Evolutionary conservation across 768 basidiomycete species (phyloP).

Genomic region (Cytidiella melzeri): DNA sequence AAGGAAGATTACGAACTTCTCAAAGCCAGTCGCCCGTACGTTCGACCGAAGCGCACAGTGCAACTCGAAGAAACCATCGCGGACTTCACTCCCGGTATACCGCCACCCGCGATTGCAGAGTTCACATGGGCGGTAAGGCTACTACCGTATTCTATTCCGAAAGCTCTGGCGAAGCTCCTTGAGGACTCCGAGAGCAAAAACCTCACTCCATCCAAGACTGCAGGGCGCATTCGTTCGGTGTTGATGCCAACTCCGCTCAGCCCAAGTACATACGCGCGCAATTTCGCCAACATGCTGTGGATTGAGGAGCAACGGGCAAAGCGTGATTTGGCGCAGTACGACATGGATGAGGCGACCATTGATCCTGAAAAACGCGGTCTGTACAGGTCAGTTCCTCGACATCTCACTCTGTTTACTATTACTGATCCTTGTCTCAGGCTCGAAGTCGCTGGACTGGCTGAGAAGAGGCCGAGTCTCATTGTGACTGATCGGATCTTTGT

Average conservation of each 20-base stretch:
- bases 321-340: conserved; percentile 28
- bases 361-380: conserved; percentile 1
- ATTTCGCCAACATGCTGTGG: conserved; percentile 42
- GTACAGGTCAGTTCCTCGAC: not conserved
- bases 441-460: conserved; percentile 15
- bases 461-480: conserved; percentile 31
- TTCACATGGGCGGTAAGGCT: conserved; percentile 16
- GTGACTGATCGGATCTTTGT: conserved; percentile 41
- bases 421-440: conserved; percentile 22
- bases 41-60: conserved; percentile 15
- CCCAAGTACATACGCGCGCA: conserved; percentile 33
- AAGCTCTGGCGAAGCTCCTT: conserved; percentile 1
- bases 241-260: conserved; percentile 32
- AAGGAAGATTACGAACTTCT: conserved; percentile 43
- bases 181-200: not conserved
- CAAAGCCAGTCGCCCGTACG: conserved; percentile 40
- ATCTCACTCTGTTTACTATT: not conserved
- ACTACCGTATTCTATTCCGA: conserved; percentile 12
- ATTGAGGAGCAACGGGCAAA: conserved; percentile 43
- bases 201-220: not conserved
- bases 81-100: conserved; percentile 24
- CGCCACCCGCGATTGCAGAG: conserved; percentile 13
- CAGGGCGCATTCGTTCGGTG: conserved; percentile 11
- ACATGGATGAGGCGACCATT: conserved; percentile 13
- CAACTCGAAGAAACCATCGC: conserved; percentile 11